phyloP scores from a whole-genome alignment of 805 yeast species.

The Lipomyces yamadae region DNA sequence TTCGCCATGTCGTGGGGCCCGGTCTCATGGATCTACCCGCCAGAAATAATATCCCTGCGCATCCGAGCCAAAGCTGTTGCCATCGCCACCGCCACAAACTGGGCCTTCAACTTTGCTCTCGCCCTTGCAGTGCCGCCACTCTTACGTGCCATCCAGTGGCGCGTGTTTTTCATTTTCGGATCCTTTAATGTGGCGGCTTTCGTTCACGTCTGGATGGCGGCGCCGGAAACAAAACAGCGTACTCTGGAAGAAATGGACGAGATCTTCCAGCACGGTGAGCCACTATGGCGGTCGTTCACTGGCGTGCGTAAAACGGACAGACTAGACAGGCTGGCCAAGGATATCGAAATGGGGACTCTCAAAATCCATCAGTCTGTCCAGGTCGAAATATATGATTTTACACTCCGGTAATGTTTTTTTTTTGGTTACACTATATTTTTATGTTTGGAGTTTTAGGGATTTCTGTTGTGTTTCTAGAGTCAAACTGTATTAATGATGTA shows the following conservation, averaged over 20 bases:
- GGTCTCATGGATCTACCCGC: slow-evolving; percentile 68
- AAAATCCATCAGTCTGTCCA: slow-evolving; percentile 14
- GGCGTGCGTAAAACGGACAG: slow-evolving; percentile 3
- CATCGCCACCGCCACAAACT: slow-evolving; percentile 66
- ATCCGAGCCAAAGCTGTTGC: slow-evolving; percentile 67
- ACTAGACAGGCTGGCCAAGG: slow-evolving; percentile 28
- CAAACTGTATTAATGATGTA: no score
- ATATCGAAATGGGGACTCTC: slow-evolving; percentile 30
- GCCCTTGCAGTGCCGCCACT: slow-evolving; percentile 70
- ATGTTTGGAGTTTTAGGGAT: not conserved
- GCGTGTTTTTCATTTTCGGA: slow-evolving; percentile 73
- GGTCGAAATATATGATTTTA: slow-evolving; percentile 16
- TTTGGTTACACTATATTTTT: not conserved
- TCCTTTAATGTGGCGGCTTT: slow-evolving; percentile 46
- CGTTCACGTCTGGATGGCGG: slow-evolving; percentile 61
- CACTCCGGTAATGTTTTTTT: not conserved
- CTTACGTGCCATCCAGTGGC: slow-evolving; percentile 55
- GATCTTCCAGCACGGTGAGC: slow-evolving; percentile 50
- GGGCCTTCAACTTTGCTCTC: slow-evolving; percentile 68
- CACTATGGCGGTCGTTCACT: slow-evolving; percentile 33
- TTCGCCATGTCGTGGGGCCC: slow-evolving; percentile 63
- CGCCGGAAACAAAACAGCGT: slow-evolving; percentile 91
- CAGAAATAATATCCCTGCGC: slow-evolving; percentile 65
- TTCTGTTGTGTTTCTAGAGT: no score
- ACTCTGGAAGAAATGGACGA: slow-evolving; percentile 69